Conservation (phyloP, 768 basidiomycete species). For the Calocybe indica region DNA sequence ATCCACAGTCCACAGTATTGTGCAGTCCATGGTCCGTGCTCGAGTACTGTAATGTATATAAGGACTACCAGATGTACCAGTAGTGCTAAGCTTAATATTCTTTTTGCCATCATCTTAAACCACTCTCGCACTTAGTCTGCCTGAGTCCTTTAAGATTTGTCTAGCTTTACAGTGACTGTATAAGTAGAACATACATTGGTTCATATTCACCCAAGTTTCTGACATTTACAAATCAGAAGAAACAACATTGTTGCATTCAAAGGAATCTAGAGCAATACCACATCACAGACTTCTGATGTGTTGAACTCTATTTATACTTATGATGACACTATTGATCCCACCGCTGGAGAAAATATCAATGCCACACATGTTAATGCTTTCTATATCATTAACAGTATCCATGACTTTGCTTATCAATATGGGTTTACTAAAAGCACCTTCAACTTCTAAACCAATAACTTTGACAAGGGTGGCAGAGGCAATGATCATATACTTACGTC, state of each 20-base stretch:
- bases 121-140: too few relatives aligned
- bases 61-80: too few relatives aligned
- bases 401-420: constrained; percentile 41
- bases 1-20: too few relatives aligned
- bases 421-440: constrained; percentile 56
- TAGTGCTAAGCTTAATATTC: too few relatives aligned
- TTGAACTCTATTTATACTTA: constrained; percentile 36
- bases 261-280: constrained; percentile 10
- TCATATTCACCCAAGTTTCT: too few relatives aligned
- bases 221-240: constrained; percentile 25
- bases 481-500: constrained; percentile 45
- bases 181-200: too few relatives aligned
- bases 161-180: constrained; percentile 29
- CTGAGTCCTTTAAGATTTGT: too few relatives aligned
- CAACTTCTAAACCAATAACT: constrained; percentile 59
- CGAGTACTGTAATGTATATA: too few relatives aligned
- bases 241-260: constrained; percentile 33
- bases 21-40: too few relatives aligned
- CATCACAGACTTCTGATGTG: constrained; percentile 27
- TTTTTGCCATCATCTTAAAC: too few relatives aligned
- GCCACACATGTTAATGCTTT: constrained; percentile 52
- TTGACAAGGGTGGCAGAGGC: constrained; percentile 42
- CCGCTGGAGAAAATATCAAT: constrained; percentile 35
- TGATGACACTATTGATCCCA: constrained; percentile 19
- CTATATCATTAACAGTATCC: constrained; percentile 56